Evolutionary conservation across 2,329 filamentous ascomycete species (phyloP).

Genomic region (Fusarium tanahbumbuense): DNA sequence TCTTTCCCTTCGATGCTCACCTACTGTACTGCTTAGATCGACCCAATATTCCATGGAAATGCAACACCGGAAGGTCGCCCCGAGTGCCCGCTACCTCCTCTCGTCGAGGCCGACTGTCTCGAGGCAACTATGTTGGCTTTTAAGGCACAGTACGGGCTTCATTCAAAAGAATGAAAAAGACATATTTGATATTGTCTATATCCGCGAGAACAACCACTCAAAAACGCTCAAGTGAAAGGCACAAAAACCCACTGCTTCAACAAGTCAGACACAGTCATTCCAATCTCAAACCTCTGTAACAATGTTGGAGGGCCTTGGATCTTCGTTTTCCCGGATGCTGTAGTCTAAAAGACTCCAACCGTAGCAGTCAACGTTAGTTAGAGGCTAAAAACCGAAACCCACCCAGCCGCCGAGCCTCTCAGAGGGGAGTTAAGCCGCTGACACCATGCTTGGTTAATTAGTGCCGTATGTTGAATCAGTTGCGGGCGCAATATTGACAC

Average conservation of each 20-base stretch:
- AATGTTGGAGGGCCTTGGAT: conserved; percentile 29
- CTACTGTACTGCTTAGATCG: background rate
- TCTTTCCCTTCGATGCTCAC: conserved; percentile 15
- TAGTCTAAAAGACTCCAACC: background rate
- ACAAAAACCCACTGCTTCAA: background rate
- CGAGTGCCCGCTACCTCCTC: background rate
- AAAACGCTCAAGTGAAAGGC: background rate
- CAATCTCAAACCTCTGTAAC: background rate
- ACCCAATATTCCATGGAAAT: conserved; percentile 15
- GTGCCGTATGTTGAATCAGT: conserved; percentile 44
- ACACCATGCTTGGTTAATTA: conserved; percentile 43
- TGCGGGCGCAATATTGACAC: conserved; percentile 46
- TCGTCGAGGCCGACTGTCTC: background rate
- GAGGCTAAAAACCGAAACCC: conserved; percentile 32
- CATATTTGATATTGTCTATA: background rate
- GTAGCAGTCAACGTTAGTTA: conserved; percentile 21
- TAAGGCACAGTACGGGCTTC: background rate
- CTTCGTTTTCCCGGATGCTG: conserved; percentile 31
- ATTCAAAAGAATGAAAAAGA: background rate
- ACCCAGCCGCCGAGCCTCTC: conserved; percentile 14
- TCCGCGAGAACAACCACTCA: background rate
- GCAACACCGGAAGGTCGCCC: conserved; percentile 21
- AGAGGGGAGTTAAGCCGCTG: conserved; percentile 38
- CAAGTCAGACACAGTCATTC: background rate
- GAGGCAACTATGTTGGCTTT: background rate